These are phyloP conservation scores for Myotisia sp. DNA, from an alignment of 2,329 filamentous ascomycete genomes.

Conservation along the genomic window DNA sequence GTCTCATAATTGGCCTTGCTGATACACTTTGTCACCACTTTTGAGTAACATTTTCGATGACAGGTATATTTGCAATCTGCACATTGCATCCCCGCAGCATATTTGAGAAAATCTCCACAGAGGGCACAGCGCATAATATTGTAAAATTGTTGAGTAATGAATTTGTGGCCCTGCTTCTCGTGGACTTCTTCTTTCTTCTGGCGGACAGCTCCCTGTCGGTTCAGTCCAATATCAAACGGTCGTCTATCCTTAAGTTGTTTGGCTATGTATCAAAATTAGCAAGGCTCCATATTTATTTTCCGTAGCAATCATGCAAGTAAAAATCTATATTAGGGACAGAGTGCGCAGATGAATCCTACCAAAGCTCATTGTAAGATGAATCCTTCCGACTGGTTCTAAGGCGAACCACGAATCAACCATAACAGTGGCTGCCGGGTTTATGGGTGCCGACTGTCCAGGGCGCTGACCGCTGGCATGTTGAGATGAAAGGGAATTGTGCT, in stretches of 20 bases:
- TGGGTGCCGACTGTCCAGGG: conserved; percentile 7
- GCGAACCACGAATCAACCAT: conserved; percentile 91
- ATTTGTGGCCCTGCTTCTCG: conserved; percentile 99
- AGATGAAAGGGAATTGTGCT: conserved; percentile 23
- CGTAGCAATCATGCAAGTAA: not conserved
- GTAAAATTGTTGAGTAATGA: conserved; percentile 96
- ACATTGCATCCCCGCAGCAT: conserved; percentile 97
- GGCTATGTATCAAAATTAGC: conserved; percentile 30
- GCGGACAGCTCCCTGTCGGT: conserved; percentile 87
- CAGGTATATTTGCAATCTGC: conserved; percentile 99
- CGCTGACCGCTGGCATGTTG: conserved; percentile 16
- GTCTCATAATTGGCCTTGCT: conserved; percentile 98
- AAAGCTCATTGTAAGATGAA: conserved; percentile 84
- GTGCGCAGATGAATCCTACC: conserved; percentile 37
- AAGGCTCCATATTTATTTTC: not conserved
- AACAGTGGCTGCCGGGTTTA: conserved; percentile 21
- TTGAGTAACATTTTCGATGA: conserved; percentile 91
- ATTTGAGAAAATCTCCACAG: conserved; percentile 96
- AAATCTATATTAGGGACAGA: not conserved
- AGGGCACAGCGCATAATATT: conserved; percentile 99
- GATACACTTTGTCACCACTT: conserved; percentile 98
- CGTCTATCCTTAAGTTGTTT: conserved; percentile 77
- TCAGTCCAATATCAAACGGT: conserved; percentile 75
- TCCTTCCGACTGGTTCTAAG: conserved; percentile 81
- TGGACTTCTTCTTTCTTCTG: conserved; percentile 97